Percentiles rank a stretch among this genome's conserved stretches.
phyloP scores from a whole-genome alignment of 108 stramenopile genomes.

The Bacterosira constricta region DNA sequence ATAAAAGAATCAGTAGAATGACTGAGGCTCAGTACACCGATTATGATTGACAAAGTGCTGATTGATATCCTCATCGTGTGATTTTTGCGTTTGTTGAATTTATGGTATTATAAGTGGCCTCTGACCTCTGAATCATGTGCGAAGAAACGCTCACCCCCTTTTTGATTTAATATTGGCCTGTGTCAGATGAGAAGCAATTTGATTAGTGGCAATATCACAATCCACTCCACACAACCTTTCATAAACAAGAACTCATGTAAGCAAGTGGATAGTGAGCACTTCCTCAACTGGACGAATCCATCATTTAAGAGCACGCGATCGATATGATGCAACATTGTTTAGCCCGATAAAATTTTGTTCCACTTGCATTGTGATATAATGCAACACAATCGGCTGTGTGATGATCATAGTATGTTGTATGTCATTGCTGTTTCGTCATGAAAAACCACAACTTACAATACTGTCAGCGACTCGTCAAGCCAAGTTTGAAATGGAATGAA shows the following conservation, averaged over 20 bases:
- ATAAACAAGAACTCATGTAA: neutral
- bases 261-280: conserved; percentile 1
- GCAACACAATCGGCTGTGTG: conserved; percentile 4
- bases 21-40: neutral
- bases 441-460: too few species aligned
- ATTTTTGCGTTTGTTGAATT: neutral
- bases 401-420: neutral
- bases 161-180: neutral
- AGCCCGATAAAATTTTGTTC: neutral
- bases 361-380: neutral
- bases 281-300: neutral
- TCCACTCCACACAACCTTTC: neutral
- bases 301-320: neutral
- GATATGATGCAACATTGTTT: neutral
- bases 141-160: neutral
- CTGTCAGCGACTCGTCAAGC: too few species aligned
- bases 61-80: neutral
- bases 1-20: neutral
- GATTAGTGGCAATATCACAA: neutral
- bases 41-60: neutral
- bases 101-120: neutral
- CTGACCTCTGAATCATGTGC: neutral
- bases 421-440: too few species aligned
- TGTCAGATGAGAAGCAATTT: neutral
- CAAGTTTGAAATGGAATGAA: too few species aligned